Base-by-base conservation (phyloP, 352 stramenopile species). In the Lagenidium giganteum region DNA sequence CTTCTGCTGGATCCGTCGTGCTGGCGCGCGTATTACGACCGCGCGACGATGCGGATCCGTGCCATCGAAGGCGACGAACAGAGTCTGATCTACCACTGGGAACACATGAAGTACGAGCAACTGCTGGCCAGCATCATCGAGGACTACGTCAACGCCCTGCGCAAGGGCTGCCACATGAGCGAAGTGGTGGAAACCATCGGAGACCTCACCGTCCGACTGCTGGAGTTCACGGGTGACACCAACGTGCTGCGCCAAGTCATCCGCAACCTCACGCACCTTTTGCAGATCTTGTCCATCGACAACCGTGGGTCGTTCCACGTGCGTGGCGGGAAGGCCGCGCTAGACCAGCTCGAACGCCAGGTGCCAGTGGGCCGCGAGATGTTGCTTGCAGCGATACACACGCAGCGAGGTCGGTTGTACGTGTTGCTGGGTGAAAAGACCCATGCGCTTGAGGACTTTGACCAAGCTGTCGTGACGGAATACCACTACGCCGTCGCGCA, bases 1-100 rank as follows among this genome's bases (percentile, higher is more conserved):
- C 35, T 88, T 8, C 45, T 61, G 0, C 56, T 76, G 11, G 78
- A 91, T 29, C 63, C 70, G n/a, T 58, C 58, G 25, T 86, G 77
- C 53, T 91, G 78, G 78, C 71, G 73, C 13, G 78, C 78, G n/a
- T 84, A 84, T 42, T 91, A 88, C 45, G 78, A 91, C 44, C 72
- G 78, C 17, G 78, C 71, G 5, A 80, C 70, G 26, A 61, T 91
- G 21, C 75, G 78, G 11, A 67, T 88, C 16, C 61, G 69, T 5
- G 66, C 70, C 0, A 67, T 91, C 33, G 78, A 91, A 34, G 70
- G 78, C 4, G 69, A 83, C 13, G 71, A 83, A 24, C 63, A 67
- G 18, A 72, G 57, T 35, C 55, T 83, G 12, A 66, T 63, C 39
- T 83, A 84, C 54, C 69, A 87, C 40, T 85, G 71, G 43, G 71